These are phyloP conservation scores for Acer negundo DNA, from an alignment of 345 rosid species.

Conservation along the genomic window DNA sequence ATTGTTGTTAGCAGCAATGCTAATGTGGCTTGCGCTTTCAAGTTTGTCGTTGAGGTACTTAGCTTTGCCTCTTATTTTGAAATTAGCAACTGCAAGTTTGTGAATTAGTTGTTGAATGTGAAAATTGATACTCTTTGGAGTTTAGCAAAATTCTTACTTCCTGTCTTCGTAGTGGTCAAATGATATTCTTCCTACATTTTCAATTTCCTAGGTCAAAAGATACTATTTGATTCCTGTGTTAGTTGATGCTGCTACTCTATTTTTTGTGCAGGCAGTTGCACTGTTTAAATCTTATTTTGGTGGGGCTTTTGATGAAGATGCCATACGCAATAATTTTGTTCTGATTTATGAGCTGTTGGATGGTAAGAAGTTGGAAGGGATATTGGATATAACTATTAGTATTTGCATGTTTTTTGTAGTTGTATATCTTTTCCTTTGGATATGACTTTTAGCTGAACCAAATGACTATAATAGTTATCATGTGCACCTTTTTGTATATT, in stretches of 20 bases:
- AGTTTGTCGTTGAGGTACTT: conserved; percentile 94
- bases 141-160: too few species aligned
- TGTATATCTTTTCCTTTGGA: not conserved
- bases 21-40: conserved; percentile 98
- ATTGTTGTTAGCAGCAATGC: conserved; percentile 99
- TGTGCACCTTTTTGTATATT: too few species aligned
- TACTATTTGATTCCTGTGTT: not conserved
- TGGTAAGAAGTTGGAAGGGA: conserved; percentile 44
- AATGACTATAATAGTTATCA: too few species aligned
- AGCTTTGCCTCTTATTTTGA: not conserved
- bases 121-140: too few species aligned
- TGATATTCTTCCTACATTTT: too few species aligned
- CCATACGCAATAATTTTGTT: conserved; percentile 94
- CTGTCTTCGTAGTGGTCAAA: too few species aligned
- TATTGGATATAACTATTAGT: not conserved
- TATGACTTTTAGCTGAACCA: too few species aligned
- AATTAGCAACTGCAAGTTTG: not conserved
- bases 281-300: conserved; percentile 98
- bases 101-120: not conserved
- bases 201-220: not conserved
- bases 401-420: not conserved
- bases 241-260: conserved; percentile 13
- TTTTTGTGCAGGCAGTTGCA: conserved; percentile 74
- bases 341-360: conserved; percentile 95
- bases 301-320: conserved; percentile 98